Conservation (phyloP, 2,329 filamentous ascomycete species). For the Pestalotiopsis sp. region DNA sequence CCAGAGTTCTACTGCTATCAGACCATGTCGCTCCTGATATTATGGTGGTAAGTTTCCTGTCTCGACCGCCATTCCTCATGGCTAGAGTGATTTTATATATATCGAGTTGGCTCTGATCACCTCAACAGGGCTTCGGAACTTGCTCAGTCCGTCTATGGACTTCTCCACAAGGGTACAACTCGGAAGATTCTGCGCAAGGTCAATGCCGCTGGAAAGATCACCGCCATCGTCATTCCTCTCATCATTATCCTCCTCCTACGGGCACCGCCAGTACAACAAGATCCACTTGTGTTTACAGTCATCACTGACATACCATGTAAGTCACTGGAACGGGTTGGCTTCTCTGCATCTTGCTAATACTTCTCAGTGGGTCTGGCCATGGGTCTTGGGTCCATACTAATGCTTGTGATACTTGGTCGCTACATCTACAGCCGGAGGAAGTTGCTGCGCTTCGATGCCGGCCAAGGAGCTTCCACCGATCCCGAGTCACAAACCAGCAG, state of each 20-base stretch:
- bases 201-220: constrained; percentile 22
- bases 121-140: constrained; percentile 22
- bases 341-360: not conserved
- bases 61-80: no score
- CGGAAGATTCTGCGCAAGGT: constrained; percentile 19
- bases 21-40: constrained; percentile 24
- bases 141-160: constrained; percentile 21
- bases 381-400: constrained; percentile 16
- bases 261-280: constrained; percentile 17
- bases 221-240: constrained; percentile 23
- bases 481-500: not conserved
- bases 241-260: constrained; percentile 21
- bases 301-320: constrained; percentile 26
- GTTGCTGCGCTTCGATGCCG: constrained; percentile 15
- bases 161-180: constrained; percentile 14
- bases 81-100: not conserved
- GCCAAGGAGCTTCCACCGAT: not conserved
- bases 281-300: constrained; percentile 18
- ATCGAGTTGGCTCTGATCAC: not conserved
- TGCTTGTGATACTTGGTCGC: constrained; percentile 19
- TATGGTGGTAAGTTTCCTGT: constrained; percentile 23
- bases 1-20: constrained; percentile 26
- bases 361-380: constrained; percentile 14
- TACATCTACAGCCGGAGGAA: constrained; percentile 18
- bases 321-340: not conserved